Percentiles rank a stretch among this genome's conserved stretches.
Evolutionary conservation across 257 asterid genomes (phyloP).

Genomic region (Thymus quinquecostatus): DNA sequence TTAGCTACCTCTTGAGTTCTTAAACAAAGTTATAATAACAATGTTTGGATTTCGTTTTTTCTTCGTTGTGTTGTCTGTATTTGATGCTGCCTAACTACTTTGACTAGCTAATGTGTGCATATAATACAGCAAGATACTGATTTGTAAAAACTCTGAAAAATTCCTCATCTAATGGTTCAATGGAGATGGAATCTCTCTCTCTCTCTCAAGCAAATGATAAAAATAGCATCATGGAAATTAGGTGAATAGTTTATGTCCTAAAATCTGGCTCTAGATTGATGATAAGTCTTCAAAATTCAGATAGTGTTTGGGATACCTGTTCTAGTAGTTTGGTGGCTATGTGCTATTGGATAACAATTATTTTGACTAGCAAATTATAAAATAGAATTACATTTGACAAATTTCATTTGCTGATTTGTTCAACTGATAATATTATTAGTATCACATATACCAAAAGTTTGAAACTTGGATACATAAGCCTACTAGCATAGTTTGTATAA

Average conservation of each 20-base stretch:
- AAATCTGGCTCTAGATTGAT: not conserved
- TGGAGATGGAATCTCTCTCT: not conserved
- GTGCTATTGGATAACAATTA: not conserved
- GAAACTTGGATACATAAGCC: constrained; percentile 15
- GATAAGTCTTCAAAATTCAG: constrained; percentile 1
- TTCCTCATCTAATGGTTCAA: not conserved
- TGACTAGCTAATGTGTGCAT: constrained; percentile 10
- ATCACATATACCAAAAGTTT: constrained; percentile 4
- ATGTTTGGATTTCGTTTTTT: constrained; percentile 12
- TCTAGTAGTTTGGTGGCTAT: not conserved
- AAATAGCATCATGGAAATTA: not conserved
- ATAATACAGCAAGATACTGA: not conserved
- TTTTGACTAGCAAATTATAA: constrained; percentile 12
- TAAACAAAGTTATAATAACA: not conserved
- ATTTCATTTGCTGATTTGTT: constrained; percentile 9
- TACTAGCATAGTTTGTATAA: constrained; percentile 15
- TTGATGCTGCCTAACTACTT: constrained; percentile 30
- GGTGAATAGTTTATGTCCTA: not conserved
- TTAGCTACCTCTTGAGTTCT: constrained; percentile 22
- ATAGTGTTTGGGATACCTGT: constrained; percentile 8
- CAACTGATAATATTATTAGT: not conserved
- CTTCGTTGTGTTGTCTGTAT: constrained; percentile 19
- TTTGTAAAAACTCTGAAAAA: not conserved
- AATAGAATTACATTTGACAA: constrained; percentile 1
- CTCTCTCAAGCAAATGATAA: not conserved